phyloP scores from a whole-genome alignment of 768 basidiomycete species.

The Ramaria sp. region DNA sequence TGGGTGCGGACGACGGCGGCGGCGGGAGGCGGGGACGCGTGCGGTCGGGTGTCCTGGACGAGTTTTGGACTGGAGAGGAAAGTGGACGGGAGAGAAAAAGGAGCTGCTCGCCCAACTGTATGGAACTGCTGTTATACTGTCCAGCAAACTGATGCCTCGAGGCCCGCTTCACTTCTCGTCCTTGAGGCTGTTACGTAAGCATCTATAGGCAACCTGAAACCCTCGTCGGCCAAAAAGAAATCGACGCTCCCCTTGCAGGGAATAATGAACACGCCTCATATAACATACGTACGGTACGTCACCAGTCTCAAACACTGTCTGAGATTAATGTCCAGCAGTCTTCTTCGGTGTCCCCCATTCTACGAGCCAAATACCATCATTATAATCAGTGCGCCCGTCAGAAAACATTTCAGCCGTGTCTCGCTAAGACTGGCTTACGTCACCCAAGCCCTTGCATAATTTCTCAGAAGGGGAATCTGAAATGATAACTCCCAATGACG shows the following conservation, averaged over 20 bases:
- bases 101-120: background rate
- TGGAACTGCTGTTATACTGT: background rate
- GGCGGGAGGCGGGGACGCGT: no score
- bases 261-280: background rate
- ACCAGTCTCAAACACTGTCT: no score
- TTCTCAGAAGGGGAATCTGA: background rate
- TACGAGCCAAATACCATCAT: no score
- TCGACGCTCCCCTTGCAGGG: background rate
- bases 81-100: background rate
- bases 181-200: background rate
- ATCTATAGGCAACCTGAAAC: no score
- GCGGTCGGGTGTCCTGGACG: background rate
- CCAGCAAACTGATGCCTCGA: conserved; percentile 6
- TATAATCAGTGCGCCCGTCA: no score
- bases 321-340: no score
- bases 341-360: no score
- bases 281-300: no score
- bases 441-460: background rate
- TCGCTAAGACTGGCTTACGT: background rate
- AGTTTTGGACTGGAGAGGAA: no score
- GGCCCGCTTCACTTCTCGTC: conserved; percentile 7
- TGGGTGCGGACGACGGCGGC: background rate
- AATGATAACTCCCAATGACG: background rate
- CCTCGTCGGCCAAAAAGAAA: no score
- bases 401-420: background rate